These are phyloP conservation scores for Cryphonectria japonica DNA, from an alignment of 2,329 filamentous ascomycete species.

Conservation along the genomic window DNA sequence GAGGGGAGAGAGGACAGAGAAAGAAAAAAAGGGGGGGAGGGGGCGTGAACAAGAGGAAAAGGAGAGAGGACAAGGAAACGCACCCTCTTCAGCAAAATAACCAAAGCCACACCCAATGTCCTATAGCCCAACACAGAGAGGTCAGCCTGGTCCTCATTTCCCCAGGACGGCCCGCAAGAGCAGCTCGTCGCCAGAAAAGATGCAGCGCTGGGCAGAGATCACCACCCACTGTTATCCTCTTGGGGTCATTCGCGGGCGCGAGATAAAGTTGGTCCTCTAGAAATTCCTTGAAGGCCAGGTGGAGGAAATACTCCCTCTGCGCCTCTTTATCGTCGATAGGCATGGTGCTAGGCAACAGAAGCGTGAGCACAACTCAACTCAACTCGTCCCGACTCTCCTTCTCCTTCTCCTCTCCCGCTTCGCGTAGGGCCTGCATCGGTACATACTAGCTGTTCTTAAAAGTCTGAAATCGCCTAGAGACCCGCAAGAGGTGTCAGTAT, in stretches of 20 bases:
- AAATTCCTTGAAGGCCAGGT: conserved; percentile 13
- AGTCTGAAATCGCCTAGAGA: conserved; percentile 7
- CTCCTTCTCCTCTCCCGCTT: no score
- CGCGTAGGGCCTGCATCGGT: background rate
- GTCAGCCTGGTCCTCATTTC: background rate
- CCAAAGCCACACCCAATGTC: conserved; percentile 9
- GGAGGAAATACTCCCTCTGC: conserved; percentile 13
- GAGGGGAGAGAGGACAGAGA: conserved; percentile 14
- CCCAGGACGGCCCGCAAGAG: background rate
- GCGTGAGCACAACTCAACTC: conserved; percentile 4
- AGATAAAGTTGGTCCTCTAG: conserved; percentile 8
- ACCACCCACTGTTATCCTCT: conserved; percentile 4
- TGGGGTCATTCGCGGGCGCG: background rate
- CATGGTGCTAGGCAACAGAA: background rate
- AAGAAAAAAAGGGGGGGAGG: no score
- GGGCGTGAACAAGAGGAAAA: conserved; percentile 2
- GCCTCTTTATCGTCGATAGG: conserved; percentile 14
- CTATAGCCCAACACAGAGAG: background rate
- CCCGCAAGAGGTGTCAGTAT: background rate
- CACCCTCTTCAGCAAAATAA: conserved; percentile 11
- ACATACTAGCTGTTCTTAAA: conserved; percentile 16
- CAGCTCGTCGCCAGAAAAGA: no score
- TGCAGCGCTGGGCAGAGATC: background rate
- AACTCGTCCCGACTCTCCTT: background rate
- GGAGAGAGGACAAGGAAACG: conserved; percentile 11